These are phyloP conservation scores for Monascus ruber DNA, from an alignment of 2,329 filamentous ascomycete species.

Conservation along the genomic window DNA sequence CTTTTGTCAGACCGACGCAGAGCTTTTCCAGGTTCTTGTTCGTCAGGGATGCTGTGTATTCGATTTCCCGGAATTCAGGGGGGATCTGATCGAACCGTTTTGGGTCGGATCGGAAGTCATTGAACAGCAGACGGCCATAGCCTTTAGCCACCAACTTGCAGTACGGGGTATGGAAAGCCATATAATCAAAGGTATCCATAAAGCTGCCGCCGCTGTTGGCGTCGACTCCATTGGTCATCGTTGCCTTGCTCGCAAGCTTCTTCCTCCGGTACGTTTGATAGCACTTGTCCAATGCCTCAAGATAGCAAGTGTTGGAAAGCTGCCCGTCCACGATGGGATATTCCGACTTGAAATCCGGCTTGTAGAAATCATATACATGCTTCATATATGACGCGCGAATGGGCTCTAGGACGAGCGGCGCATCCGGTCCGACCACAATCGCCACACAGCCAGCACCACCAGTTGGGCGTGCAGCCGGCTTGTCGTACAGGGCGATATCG, in stretches of 20 bases:
- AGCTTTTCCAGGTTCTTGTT: slow-evolving; percentile 80
- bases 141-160: slow-evolving; percentile 84
- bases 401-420: slow-evolving; percentile 64
- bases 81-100: slow-evolving; percentile 63
- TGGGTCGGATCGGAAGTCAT: slow-evolving; percentile 67
- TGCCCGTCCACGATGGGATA: slow-evolving; percentile 79
- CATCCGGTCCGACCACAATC: slow-evolving; percentile 67
- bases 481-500: slow-evolving; percentile 77
- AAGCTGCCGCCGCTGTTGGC: slow-evolving; percentile 26
- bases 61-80: slow-evolving; percentile 63
- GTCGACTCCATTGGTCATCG: slow-evolving; percentile 38
- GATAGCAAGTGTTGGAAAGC: slow-evolving; percentile 74
- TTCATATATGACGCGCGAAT: slow-evolving; percentile 72
- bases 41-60: slow-evolving; percentile 65
- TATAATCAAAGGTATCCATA: slow-evolving; percentile 64
- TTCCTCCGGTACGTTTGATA: slow-evolving; percentile 72
- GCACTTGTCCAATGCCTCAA: slow-evolving; percentile 64
- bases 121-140: slow-evolving; percentile 72
- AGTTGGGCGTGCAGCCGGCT: slow-evolving; percentile 69
- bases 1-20: slow-evolving; percentile 75
- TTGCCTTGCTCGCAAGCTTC: slow-evolving; percentile 48
- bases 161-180: slow-evolving; percentile 72
- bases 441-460: slow-evolving; percentile 71
- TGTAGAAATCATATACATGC: slow-evolving; percentile 84
- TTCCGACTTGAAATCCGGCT: slow-evolving; percentile 77